Base-by-base conservation (phyloP, 148 eudicot species). In the Nepenthes mirabilis region DNA sequence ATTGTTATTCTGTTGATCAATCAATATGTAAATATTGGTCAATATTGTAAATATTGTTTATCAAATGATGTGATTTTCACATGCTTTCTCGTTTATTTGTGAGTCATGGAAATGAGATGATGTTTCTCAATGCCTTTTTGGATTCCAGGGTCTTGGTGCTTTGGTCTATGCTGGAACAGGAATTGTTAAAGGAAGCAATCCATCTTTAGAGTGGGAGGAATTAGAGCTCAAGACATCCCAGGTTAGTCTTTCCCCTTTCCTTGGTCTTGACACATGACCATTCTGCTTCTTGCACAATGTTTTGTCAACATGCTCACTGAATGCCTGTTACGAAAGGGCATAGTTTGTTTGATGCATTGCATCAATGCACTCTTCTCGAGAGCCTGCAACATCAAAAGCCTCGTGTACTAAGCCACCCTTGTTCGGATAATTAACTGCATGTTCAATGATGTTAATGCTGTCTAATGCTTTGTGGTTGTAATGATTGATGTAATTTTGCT, bases 161-260 rank as follows among this genome's bases (percentile, higher is more conserved):
- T 66, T 82, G 55, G 69, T 86, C 62, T 93, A 82, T 73, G 99
- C 99, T 58, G 99, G 99, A 58, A 93, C 99, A 37, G 99, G 99
- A 59, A 86, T 89, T 68, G 99, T 93, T 33, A 83, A 89, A 72
- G 99, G 95, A 69, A 93, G 99, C 70, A 68, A 77, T 70, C 78
- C 96, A 48, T 57, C 82, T 52, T 80, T 71, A 40, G 99, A 93
- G 77, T 93, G 99, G 99, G 95, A 89, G 40, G 99, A 93, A 77
- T 58, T 93, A 64, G 96, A 93, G 74, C 78, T 93, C 53, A 93
- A 93, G 74, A 89, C 79, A 62, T 84, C 89, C 77, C 99, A 93
- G 97, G 99, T 93, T 74, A 33, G 72, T 59, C 49, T 52, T 23
- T 51, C 33, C 55, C 40, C 37, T 34, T 51, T 13, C 33, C n/a